A percentile compares a stretch with the other conserved stretches of the same genome.
phyloP scores from a whole-genome alignment of 1,284 basidiomycete genomes.

The Cutaneotrichosporon arboriforme region DNA sequence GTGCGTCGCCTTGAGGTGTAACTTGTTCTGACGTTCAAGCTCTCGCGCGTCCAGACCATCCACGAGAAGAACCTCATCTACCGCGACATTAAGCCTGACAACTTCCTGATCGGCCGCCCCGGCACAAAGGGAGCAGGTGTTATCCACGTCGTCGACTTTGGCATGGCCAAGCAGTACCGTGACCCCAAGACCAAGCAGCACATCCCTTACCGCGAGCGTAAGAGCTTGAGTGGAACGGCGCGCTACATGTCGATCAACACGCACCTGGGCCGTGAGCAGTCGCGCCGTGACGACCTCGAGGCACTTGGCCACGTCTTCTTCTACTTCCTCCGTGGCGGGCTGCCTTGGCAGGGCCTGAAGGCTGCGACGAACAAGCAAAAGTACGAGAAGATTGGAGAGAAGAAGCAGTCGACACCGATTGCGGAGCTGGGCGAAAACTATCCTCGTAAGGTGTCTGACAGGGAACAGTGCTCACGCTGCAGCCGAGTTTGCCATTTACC shows the following conservation, averaged over 20 bases:
- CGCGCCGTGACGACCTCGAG: constrained; percentile 87
- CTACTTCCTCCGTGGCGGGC: constrained; percentile 88
- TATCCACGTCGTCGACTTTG: constrained; percentile 87
- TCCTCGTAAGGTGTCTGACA: constrained; percentile 62
- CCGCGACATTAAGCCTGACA: constrained; percentile 96
- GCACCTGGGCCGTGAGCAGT: constrained; percentile 91
- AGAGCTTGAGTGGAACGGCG: constrained; percentile 81
- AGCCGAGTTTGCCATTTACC: constrained; percentile 91
- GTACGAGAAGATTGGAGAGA: constrained; percentile 98
- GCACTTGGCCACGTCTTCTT: constrained; percentile 95
- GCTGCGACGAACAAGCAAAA: constrained; percentile 97
- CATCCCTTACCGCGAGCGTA: constrained; percentile 92
- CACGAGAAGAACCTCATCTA: constrained; percentile 97
- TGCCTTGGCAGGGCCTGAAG: constrained; percentile 95
- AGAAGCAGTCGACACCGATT: constrained; percentile 94
- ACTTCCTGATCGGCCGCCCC: constrained; percentile 88
- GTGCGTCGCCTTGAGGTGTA: constrained; percentile 84
- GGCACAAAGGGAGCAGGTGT: constrained; percentile 79
- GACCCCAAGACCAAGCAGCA: constrained; percentile 96
- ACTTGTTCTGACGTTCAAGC: constrained; percentile 48
- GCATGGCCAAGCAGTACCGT: constrained; percentile 96
- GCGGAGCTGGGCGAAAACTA: constrained; percentile 89
- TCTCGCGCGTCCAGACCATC: constrained; percentile 85
- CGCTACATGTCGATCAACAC: constrained; percentile 98
- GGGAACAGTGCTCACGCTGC: constrained; percentile 16